These are phyloP conservation scores for Daldinia grandis DNA, from an alignment of 495 filamentous ascomycete species.

Conservation along the genomic window DNA sequence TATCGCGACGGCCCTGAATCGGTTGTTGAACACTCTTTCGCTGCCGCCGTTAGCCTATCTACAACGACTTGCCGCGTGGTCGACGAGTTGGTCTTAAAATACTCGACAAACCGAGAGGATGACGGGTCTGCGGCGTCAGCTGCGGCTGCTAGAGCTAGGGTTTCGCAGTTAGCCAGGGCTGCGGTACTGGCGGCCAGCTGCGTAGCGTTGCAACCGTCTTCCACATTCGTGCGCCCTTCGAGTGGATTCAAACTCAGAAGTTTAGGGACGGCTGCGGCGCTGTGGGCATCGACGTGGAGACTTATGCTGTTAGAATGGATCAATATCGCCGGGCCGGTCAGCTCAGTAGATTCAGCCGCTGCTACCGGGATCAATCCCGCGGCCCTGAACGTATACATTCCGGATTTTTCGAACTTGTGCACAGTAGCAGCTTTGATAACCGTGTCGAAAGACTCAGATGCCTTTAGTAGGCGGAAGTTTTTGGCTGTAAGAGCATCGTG, in stretches of 20 bases:
- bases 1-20: conserved; percentile 16
- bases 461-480: conserved; percentile 23
- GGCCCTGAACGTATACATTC: conserved; percentile 26
- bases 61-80: conserved; percentile 21
- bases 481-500: conserved; percentile 26
- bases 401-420: conserved; percentile 27
- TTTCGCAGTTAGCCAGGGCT: conserved; percentile 23
- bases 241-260: conserved; percentile 3
- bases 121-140: conserved; percentile 25
- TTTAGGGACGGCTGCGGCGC: conserved; percentile 10
- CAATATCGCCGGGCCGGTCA: conserved; percentile 18
- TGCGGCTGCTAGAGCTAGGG: conserved; percentile 18
- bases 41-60: conserved; percentile 19
- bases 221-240: conserved; percentile 20
- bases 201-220: conserved; percentile 24
- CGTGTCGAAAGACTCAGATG: conserved; percentile 21
- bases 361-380: conserved; percentile 24
- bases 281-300: conserved; percentile 11
- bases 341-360: conserved; percentile 11
- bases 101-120: conserved; percentile 33
- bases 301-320: conserved; percentile 25
- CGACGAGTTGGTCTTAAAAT: conserved; percentile 33
- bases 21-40: conserved; percentile 31
- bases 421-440: conserved; percentile 24
- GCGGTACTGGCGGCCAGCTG: conserved; percentile 21